Base-by-base conservation (phyloP, 306 rosid species). In the Malus asiatica region DNA sequence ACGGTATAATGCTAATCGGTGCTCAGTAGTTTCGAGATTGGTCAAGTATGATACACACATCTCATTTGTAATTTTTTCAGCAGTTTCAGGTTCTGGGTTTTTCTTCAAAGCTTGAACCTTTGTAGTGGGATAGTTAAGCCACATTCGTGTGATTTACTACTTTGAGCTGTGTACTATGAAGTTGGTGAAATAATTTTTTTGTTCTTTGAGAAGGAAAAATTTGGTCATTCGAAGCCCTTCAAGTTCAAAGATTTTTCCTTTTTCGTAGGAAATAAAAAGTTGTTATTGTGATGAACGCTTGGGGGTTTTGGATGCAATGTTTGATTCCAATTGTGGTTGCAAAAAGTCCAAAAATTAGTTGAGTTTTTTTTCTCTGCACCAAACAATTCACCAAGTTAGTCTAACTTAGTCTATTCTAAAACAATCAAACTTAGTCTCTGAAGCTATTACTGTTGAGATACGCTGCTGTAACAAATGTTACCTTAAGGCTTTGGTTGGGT, bases 41-140 rank as follows among this genome's bases (percentile, higher is more conserved):
- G 29, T 27, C 29, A 27, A 27, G 29, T 27, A 27, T 27, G 29
- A 2, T 27, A 27, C 29, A 27, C 29, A 27, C 3, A 18, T n/a
- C 62, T 58, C 67, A 12, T 9, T 53, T 68, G 27, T 25, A 16
- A 63, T 66, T 18, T 84, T 79, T 19, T 68, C 40, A 69, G 38
- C 75, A 11, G 23, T 63, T 76, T 35, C 33, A 15, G 40, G 18
- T 19, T 84, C 65, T 83, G 22, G 38, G 55, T 48, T 79, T 59
- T 76, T 77, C 81, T 79, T 30, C 60, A 33, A 65, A 71, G 80
- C 58, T 73, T 80, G 77, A 66, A 71, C 77, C 66, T 82, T 76
- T 84, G 27, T 74, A 64, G 79, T 71, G 79, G 81, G 70, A n/a
- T 84, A 85, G 86, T 48, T 74, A 82, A 64, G 80, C 79, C 59